Conservation (phyloP, 176 grass and related monocot genomes). For the Oryza brachyantha region DNA sequence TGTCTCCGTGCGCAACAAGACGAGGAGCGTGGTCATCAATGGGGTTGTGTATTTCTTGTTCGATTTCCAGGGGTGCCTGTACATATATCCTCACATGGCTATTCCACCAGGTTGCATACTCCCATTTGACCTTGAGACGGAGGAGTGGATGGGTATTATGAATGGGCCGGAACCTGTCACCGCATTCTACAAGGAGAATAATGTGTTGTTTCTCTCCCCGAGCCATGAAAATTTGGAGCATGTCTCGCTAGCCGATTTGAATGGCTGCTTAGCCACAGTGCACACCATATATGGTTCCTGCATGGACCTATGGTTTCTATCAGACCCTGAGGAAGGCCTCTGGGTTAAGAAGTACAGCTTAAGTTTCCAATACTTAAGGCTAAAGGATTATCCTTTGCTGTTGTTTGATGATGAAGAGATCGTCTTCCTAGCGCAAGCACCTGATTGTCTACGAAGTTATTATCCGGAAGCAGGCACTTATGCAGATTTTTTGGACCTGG, state of each 20-base stretch:
- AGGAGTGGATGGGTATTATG: constrained; percentile 7
- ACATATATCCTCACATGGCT: too few species aligned
- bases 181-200: neutral
- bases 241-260: constrained; percentile 12
- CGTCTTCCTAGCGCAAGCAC: neutral
- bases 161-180: neutral
- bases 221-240: neutral
- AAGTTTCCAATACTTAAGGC: neutral
- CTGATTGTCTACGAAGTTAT: neutral
- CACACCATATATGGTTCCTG: neutral
- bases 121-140: constrained; percentile 20
- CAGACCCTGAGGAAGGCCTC: neutral
- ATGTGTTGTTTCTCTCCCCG: neutral
- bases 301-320: neutral
- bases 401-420: neutral
- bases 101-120: neutral
- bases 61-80: too few species aligned
- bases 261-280: constrained; percentile 6
- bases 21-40: neutral
- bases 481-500: neutral
- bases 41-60: constrained; percentile 5
- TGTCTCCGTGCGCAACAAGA: neutral
- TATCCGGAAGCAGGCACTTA: neutral
- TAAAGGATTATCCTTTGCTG: neutral
- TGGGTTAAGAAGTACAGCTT: constrained; percentile 3